phyloP scores from a whole-genome alignment of 495 filamentous ascomycete genomes.

The Collariella sp. region DNA sequence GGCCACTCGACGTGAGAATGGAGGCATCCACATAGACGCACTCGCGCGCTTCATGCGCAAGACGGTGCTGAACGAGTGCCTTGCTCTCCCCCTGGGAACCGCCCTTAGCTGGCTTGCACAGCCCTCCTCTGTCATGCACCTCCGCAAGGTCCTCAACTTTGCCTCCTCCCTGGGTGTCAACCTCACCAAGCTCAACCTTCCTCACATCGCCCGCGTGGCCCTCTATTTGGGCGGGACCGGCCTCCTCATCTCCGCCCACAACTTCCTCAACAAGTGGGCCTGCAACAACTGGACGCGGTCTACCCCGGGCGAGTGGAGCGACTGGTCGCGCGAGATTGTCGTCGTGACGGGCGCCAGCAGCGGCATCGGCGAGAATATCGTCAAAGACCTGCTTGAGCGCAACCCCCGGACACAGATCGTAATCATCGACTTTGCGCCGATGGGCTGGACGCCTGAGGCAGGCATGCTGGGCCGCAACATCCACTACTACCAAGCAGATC shows the following conservation, averaged over 20 bases:
- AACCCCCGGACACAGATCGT: conserved; percentile 17
- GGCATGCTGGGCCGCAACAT: conserved; percentile 4
- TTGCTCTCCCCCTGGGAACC: conserved; percentile 17
- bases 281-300: conserved; percentile 23
- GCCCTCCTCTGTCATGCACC: not conserved
- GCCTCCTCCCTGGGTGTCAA: not conserved
- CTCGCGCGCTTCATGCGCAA: conserved; percentile 13
- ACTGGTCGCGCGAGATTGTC: conserved; percentile 26
- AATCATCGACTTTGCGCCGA: conserved; percentile 18
- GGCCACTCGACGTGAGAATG: conserved; percentile 16
- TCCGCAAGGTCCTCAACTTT: conserved; percentile 3
- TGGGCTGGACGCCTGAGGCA: conserved; percentile 11
- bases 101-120: conserved; percentile 6
- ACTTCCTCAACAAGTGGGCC: conserved; percentile 20
- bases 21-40: conserved; percentile 19
- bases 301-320: conserved; percentile 12
- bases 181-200: not conserved
- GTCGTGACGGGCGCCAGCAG: conserved; percentile 23
- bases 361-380: conserved; percentile 17
- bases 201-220: conserved; percentile 4
- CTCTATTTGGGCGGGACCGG: conserved; percentile 13
- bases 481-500: conserved; percentile 21
- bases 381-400: conserved; percentile 12
- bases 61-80: conserved; percentile 18
- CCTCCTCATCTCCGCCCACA: conserved; percentile 14